Evolutionary conservation across 768 basidiomycete species (phyloP).

Genomic region (Hericium rajendrae): DNA sequence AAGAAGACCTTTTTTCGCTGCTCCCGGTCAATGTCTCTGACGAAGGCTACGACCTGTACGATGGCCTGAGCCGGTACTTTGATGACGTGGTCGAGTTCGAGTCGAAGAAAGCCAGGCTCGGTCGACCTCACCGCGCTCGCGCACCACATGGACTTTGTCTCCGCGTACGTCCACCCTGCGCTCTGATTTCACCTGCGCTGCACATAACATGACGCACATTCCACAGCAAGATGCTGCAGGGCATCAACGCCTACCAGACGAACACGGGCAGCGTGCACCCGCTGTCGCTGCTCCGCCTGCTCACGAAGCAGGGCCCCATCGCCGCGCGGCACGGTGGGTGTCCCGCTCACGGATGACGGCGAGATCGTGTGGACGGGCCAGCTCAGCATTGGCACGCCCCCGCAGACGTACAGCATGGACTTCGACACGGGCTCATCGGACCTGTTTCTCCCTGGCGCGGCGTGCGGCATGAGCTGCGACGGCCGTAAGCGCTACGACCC

Average conservation of each 20-base stretch:
- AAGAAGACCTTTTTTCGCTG: constrained; percentile 89
- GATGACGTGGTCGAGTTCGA: constrained; percentile 83
- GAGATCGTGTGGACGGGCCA: constrained; percentile 34
- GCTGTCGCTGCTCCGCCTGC: constrained; percentile 12
- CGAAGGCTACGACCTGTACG: constrained; percentile 86
- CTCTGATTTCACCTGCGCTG: neutral
- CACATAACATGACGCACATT: neutral
- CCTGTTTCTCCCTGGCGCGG: constrained; percentile 33
- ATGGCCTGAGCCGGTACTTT: constrained; percentile 87
- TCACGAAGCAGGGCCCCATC: neutral
- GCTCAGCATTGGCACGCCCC: constrained; percentile 40
- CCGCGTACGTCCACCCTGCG: neutral
- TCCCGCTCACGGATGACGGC: constrained; percentile 27
- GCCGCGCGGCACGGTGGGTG: constrained; percentile 20
- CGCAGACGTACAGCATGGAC: constrained; percentile 36
- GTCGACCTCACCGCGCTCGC: neutral
- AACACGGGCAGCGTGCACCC: constrained; percentile 36
- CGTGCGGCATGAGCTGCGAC: constrained; percentile 27
- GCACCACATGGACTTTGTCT: neutral
- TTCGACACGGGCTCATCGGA: constrained; percentile 47
- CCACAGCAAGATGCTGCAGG: constrained; percentile 33
- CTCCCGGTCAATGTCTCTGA: constrained; percentile 89
- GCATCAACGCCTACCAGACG: constrained; percentile 32
- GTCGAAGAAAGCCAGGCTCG: constrained; percentile 65
- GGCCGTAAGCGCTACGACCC: constrained; percentile 31